phyloP scores from a whole-genome alignment of 2,329 filamentous ascomycete species.

The Paramyrothecium sp. region DNA sequence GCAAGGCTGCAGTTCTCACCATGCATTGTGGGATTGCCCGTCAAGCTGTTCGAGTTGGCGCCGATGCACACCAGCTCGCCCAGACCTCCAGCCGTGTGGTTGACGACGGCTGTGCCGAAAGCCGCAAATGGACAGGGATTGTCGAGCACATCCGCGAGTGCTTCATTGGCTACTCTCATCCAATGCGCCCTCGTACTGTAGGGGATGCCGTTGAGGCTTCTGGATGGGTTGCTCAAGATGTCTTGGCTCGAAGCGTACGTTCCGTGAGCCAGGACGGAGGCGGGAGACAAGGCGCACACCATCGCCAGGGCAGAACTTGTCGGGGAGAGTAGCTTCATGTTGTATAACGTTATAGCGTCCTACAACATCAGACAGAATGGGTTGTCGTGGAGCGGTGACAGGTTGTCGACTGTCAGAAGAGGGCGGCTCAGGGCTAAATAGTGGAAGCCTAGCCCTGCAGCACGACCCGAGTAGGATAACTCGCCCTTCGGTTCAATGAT shows the following conservation, averaged over 20 bases:
- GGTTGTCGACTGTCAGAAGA: too few relatives aligned
- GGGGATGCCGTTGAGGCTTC: constrained; percentile 21
- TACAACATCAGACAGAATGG: too few relatives aligned
- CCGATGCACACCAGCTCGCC: constrained; percentile 50
- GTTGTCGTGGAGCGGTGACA: too few relatives aligned
- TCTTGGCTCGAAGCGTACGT: background rate
- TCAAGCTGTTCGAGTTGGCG: constrained; percentile 39
- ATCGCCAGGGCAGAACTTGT: background rate
- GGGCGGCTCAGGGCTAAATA: too few relatives aligned
- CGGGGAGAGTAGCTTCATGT: background rate
- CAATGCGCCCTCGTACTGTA: constrained; percentile 42
- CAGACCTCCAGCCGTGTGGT: constrained; percentile 43
- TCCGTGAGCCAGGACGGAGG: background rate
- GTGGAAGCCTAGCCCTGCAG: too few relatives aligned
- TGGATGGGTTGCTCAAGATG: background rate
- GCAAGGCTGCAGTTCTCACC: constrained; percentile 28
- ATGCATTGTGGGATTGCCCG: constrained; percentile 53
- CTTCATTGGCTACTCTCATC: constrained; percentile 50
- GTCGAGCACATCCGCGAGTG: constrained; percentile 29
- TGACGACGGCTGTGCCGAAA: constrained; percentile 54
- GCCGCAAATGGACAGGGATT: constrained; percentile 50
- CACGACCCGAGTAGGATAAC: too few relatives aligned
- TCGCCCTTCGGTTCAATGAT: too few relatives aligned
- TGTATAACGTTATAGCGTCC: background rate
- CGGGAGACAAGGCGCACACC: background rate